These are phyloP conservation scores for Smittium culicis DNA, from an alignment of 371 early-diverging fungal species.

Conservation along the genomic window DNA sequence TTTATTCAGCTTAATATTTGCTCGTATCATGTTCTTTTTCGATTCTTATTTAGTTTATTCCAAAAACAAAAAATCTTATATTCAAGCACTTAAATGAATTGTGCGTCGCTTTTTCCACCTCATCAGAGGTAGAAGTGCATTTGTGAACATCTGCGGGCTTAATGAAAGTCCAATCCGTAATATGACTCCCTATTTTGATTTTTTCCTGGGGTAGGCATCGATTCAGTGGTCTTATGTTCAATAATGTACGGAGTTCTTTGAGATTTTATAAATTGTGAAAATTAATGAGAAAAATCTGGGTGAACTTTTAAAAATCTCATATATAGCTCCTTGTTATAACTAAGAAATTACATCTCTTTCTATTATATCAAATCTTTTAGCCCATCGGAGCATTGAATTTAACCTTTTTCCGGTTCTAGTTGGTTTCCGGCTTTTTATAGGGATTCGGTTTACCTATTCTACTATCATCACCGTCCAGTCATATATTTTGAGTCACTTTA, in stretches of 20 bases:
- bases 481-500: neutral
- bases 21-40: constrained; percentile 15
- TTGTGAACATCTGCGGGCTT: constrained; percentile 33
- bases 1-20: constrained; percentile 8
- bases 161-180: constrained; percentile 35
- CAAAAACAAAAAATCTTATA: constrained; percentile 27
- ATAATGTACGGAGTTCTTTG: neutral
- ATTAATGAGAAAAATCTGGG: neutral
- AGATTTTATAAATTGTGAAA: neutral
- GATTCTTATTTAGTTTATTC: constrained; percentile 2
- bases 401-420: neutral
- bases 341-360: neutral
- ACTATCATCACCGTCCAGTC: neutral
- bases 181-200: constrained; percentile 19
- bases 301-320: neutral
- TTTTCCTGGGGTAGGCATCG: neutral
- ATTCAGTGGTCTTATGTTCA: neutral
- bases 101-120: constrained; percentile 22
- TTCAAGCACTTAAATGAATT: constrained; percentile 25
- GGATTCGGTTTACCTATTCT: neutral
- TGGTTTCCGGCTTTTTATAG: neutral
- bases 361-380: neutral
- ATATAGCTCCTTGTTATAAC: neutral
- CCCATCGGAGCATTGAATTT: neutral
- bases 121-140: constrained; percentile 26